Evolutionary conservation across 306 rosid genomes (phyloP), one percentile per base, ranked within the genome.

Genomic region (Clitoria ternatea): DNA sequence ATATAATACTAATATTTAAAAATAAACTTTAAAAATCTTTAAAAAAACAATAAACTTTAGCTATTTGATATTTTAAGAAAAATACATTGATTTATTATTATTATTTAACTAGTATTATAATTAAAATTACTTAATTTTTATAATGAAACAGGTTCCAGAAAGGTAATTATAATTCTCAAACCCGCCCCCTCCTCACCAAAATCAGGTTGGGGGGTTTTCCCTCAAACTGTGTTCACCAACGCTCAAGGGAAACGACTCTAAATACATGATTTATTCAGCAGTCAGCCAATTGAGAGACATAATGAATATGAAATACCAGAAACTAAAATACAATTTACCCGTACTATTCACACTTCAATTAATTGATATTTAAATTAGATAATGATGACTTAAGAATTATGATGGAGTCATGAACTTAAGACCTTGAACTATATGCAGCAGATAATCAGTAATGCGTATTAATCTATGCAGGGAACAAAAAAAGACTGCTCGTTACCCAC

Each of bases 291-390:
- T 60, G 49, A 61, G 2, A 37, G 53, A 53, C 26, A 74, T 36
- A 27, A 59, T 59, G 43, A 54, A 54, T 33, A 49, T 40, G 66
- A 43, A 66, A 27, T 53, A 50, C 50, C 23, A 59, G 17, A 60
- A 76, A 70, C 74, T 20, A 75, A 56, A 73, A 66, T 59, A 79
- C 56, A 48, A 45, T 14, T 61, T 56, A 77, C 52, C 75, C 61
- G 19, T 40, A 56, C 62, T 81, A 79, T 74, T 80, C 84, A 89
- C 88, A 76, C 74, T 81, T 48, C 17, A 23, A 61, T 74, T 70
- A 59, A 79, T 61, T 61, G 76, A 70, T 75, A 45, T 68, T 29
- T 37, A 43, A 79, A 44, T n/a, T n/a, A n/a, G n/a, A n/a, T n/a
- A 73, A 72, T 23, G 42, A 10, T 50, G 69, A 29, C 69, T 75